Evolutionary conservation across 2,329 filamentous ascomycete species (phyloP).

Genomic region (Fusarium compactum): DNA sequence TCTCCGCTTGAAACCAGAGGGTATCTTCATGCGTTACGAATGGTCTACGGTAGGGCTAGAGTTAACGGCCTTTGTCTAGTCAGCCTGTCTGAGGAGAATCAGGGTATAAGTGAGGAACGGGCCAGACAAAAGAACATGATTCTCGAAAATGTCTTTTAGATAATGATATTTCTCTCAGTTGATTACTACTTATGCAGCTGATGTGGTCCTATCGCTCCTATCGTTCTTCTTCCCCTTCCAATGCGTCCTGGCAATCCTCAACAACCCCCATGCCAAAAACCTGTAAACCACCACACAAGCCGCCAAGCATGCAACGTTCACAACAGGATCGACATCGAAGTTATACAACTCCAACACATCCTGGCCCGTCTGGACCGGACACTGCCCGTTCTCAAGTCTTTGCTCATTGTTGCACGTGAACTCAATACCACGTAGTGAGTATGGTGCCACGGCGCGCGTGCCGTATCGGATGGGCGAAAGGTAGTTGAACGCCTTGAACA

Average conservation of each 20-base stretch:
- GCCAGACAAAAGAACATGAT: too few species aligned
- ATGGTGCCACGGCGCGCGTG: constrained; percentile 74
- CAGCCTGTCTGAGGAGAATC: too few species aligned
- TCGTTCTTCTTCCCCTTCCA: constrained; percentile 57
- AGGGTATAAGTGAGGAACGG: too few species aligned
- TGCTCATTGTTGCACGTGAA: constrained; percentile 75
- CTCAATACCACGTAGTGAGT: constrained; percentile 68
- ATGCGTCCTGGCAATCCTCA: constrained; percentile 66
- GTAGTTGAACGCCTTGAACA: constrained; percentile 77
- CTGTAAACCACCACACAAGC: constrained; percentile 75
- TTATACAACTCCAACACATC: constrained; percentile 76
- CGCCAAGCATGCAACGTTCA: constrained; percentile 73
- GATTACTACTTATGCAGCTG: too few species aligned
- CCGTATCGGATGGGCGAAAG: constrained; percentile 78
- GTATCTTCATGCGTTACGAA: neutral
- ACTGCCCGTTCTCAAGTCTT: constrained; percentile 68
- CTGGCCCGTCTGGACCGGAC: constrained; percentile 73
- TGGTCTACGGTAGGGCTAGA: neutral
- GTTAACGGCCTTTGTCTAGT: too few species aligned
- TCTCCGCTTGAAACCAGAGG: neutral
- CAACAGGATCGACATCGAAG: constrained; percentile 69
- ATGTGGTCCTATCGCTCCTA: constrained; percentile 17
- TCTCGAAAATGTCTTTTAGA: too few species aligned
- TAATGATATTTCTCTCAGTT: too few species aligned
- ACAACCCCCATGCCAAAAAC: constrained; percentile 69